Evolutionary conservation across 306 rosid genomes (phyloP).

Genomic region (Pueraria montana): DNA sequence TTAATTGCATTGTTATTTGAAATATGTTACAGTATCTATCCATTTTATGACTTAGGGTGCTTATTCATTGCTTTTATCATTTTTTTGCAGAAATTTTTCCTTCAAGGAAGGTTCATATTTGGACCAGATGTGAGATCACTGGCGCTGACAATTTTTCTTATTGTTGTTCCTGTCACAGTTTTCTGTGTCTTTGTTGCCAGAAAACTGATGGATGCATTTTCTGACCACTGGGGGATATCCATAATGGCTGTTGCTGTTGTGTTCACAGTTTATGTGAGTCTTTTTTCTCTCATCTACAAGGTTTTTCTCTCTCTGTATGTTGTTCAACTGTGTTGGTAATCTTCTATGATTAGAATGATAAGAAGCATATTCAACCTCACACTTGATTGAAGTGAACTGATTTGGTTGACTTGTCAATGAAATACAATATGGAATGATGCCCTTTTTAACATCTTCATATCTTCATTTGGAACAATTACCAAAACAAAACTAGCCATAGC

Average conservation of each 20-base stretch:
- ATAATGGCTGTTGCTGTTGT: constrained; percentile 72
- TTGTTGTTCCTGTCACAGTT: constrained; percentile 83
- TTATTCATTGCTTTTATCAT: constrained; percentile 37
- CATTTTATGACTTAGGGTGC: constrained; percentile 32
- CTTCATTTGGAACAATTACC: constrained; percentile 2
- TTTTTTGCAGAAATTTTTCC: constrained; percentile 85
- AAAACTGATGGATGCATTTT: constrained; percentile 79
- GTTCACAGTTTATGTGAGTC: constrained; percentile 83
- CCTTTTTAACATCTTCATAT: constrained; percentile 20
- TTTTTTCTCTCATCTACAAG: constrained; percentile 30
- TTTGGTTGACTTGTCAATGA: constrained; percentile 27
- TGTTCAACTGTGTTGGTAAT: constrained; percentile 34
- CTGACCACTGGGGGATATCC: constrained; percentile 75
- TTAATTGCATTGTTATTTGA: constrained; percentile 12
- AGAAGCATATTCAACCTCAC: constrained; percentile 33
- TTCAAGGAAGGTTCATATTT: constrained; percentile 92
- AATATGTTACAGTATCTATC: constrained; percentile 7
- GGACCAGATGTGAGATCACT: constrained; percentile 99
- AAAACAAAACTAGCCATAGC: constrained; percentile 29
- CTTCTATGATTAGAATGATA: constrained; percentile 16
- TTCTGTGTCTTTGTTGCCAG: constrained; percentile 94
- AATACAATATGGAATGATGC: neutral
- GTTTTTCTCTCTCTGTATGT: constrained; percentile 8
- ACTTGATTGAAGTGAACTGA: constrained; percentile 22
- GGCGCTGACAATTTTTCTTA: constrained; percentile 82